Percentiles rank a stretch among this genome's conserved stretches.
Evolutionary conservation across 495 filamentous ascomycete species (phyloP).

Genomic region (Talaromyces adpressus): DNA sequence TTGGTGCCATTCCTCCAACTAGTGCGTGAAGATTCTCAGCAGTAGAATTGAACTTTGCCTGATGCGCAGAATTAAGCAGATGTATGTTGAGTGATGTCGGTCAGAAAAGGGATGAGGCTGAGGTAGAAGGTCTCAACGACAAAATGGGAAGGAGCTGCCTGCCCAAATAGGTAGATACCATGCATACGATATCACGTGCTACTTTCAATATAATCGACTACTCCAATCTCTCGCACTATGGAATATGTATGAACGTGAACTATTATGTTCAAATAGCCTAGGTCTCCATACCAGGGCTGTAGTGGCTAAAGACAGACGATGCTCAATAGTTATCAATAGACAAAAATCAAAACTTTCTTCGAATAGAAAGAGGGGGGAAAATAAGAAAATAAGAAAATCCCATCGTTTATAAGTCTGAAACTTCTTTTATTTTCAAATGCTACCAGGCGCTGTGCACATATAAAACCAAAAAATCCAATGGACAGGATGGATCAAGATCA

Average conservation of each 20-base stretch:
- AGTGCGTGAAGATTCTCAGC: neutral
- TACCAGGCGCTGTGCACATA: conserved; percentile 8
- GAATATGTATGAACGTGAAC: neutral
- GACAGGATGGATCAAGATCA: neutral
- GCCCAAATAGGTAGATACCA: neutral
- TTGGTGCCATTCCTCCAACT: conserved; percentile 36
- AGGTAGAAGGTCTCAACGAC: neutral
- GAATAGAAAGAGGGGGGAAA: neutral
- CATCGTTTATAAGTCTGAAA: neutral
- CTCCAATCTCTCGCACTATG: neutral
- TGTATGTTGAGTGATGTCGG: neutral
- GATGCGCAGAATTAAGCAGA: neutral
- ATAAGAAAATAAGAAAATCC: neutral
- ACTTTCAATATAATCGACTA: neutral
- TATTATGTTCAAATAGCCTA: too few species aligned
- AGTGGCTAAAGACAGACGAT: neutral
- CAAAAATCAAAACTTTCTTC: neutral
- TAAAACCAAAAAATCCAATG: conserved; percentile 7
- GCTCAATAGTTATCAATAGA: neutral
- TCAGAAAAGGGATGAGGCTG: neutral
- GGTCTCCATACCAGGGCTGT: too few species aligned
- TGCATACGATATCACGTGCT: neutral
- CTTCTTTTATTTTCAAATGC: conserved; percentile 6
- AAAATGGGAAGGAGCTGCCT: neutral
- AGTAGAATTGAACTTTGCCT: neutral